Evolutionary conservation across 768 basidiomycete species (phyloP), one percentile per base, ranked within the genome.

Genomic region (Cyathus striatus): DNA sequence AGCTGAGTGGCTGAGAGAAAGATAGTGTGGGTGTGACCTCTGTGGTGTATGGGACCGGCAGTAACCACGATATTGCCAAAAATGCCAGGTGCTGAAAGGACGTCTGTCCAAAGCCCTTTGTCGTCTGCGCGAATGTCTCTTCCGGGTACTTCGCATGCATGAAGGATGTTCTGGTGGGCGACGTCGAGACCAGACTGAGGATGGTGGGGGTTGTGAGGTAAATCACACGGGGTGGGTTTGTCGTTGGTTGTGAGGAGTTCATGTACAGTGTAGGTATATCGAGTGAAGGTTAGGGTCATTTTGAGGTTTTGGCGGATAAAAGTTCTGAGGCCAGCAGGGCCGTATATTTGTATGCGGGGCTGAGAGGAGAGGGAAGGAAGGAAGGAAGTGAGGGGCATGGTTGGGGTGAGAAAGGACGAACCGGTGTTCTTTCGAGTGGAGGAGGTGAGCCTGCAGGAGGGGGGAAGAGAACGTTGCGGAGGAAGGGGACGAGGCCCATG

Each of bases 21-120:
- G 9, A 12, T 5, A 20, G 9, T 13, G 26, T 7, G 24, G 14
- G 6, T 14, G 9, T 24, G 43, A 86, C 89, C 82, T 62, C 89
- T 76, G 58, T 93, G 90, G 24, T 65, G 52, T 40, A 93, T 84
- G 1, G 84, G 83, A 1, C 83, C 87, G 14, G 86, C 91, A 54
- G 84, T 79, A 7, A 87, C 76, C n/a, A 66, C 47, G 20, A 82
- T 65, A 20, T 68, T 57, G 21, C 75, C 71, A 32, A 60, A 60
- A 16, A 47, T 44, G 13, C 74, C 73, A 22, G 49, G 54, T 2
- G 62, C 66, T 35, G 59, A 50, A 0, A 72, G 61, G 40, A 90
- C 59, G n/a, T 63, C 63, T 24, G 62, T 62, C 90, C 90, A 92
- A 34, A 81, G 72, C 1, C 87, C 85, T 47, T 81, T 70, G 4